Conservation (phyloP, 202 grass and related monocot genomes). For the Hordeum pubiflorum region DNA sequence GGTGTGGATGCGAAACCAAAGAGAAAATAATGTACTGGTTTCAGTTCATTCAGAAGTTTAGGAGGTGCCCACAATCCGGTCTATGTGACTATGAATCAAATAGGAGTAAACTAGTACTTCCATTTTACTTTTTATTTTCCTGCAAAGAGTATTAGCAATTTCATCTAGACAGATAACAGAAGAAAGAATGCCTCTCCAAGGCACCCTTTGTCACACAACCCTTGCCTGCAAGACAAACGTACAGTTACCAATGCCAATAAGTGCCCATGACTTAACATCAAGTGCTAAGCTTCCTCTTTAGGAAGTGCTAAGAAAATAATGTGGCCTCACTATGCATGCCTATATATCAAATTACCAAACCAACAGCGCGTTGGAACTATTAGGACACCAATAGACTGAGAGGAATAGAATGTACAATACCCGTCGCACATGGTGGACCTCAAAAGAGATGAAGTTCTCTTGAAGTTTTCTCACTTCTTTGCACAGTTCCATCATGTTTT, state of each 20-base stretch:
- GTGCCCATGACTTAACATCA: too few species aligned
- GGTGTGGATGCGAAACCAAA: not conserved
- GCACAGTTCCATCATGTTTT: constrained; percentile 55
- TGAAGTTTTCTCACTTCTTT: constrained; percentile 56
- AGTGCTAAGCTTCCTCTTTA: too few species aligned
- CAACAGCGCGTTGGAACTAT: not conserved
- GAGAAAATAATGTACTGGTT: not conserved
- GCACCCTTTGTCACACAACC: too few species aligned
- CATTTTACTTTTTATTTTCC: too few species aligned
- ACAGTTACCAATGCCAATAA: too few species aligned
- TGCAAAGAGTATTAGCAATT: too few species aligned
- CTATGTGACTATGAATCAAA: not conserved
- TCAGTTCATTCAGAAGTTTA: not conserved
- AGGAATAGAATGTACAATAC: constrained; percentile 33
- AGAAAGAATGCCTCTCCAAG: too few species aligned
- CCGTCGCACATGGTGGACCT: constrained; percentile 59
- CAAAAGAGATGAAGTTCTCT: constrained; percentile 55
- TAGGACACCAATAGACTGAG: not conserved
- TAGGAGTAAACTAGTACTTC: not conserved
- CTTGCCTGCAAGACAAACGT: too few species aligned
- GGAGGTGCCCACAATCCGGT: not conserved
- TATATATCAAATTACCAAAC: not conserved
- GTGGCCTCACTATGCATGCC: not conserved
- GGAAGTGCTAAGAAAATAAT: not conserved
- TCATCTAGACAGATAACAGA: too few species aligned